Evolutionary conservation across 2,329 filamentous ascomycete species (phyloP).

Genomic region (Endoconidiophora laricicola): DNA sequence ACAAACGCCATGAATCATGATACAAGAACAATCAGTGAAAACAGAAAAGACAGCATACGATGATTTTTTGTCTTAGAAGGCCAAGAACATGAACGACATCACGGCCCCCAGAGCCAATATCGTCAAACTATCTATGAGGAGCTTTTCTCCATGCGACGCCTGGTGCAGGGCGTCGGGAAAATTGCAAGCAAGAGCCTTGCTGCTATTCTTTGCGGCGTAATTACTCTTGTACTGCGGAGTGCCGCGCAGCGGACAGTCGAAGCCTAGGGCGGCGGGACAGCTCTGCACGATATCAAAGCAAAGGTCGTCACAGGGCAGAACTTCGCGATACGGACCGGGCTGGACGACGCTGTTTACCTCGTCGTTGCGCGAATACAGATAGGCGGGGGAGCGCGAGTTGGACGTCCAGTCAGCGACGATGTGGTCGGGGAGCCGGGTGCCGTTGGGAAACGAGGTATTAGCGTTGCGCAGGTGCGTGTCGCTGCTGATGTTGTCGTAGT

Average conservation of each 20-base stretch:
- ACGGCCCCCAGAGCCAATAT: neutral
- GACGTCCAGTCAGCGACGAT: conserved; percentile 17
- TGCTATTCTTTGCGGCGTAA: conserved; percentile 20
- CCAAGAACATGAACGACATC: neutral
- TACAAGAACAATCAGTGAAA: neutral
- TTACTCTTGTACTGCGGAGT: conserved; percentile 21
- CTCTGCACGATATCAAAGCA: conserved; percentile 75
- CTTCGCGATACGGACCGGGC: conserved; percentile 86
- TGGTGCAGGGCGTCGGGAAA: conserved; percentile 15
- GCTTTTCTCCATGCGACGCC: neutral
- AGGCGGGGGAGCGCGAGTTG: conserved; percentile 17
- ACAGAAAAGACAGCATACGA: neutral
- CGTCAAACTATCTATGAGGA: neutral
- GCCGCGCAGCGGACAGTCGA: conserved; percentile 48
- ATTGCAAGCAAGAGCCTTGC: conserved; percentile 21
- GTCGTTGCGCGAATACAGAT: conserved; percentile 47
- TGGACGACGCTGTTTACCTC: conserved; percentile 54
- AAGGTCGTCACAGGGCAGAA: conserved; percentile 73
- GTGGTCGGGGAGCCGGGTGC: conserved; percentile 31
- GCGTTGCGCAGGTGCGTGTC: conserved; percentile 47
- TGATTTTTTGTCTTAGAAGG: neutral
- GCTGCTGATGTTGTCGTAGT: conserved; percentile 43
- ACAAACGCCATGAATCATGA: neutral
- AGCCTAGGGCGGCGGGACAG: conserved; percentile 62
- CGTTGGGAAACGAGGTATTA: conserved; percentile 52